phyloP scores from a whole-genome alignment of 352 stramenopile species.

The Albugo candida region DNA sequence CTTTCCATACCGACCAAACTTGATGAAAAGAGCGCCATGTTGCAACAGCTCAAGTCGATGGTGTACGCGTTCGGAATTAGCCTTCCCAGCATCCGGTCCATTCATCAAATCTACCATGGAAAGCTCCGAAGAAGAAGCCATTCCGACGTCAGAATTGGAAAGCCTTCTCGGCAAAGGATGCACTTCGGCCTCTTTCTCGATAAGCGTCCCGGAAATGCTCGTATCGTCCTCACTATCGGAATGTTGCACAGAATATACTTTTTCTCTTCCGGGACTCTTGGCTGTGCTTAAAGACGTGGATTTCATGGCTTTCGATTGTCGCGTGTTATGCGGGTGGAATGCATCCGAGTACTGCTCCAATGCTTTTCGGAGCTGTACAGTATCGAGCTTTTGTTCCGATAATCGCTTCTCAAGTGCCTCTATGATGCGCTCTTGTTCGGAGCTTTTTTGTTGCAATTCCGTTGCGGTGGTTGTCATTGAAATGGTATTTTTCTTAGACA shows the following conservation, averaged over 20 bases:
- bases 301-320: not conserved
- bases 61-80: slow-evolving; percentile 31
- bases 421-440: slow-evolving; percentile 27
- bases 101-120: too few relatives aligned
- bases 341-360: slow-evolving; percentile 10
- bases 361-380: slow-evolving; percentile 23
- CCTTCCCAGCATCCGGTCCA: too few relatives aligned
- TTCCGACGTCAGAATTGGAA: not conserved
- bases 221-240: not conserved
- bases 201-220: too few relatives aligned
- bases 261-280: not conserved
- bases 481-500: slow-evolving; percentile 51
- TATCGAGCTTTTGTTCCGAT: slow-evolving; percentile 32
- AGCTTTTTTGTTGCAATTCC: slow-evolving; percentile 38
- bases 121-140: not conserved
- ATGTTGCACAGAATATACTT: not conserved
- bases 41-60: slow-evolving; percentile 50
- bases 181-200: not conserved
- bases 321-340: not conserved
- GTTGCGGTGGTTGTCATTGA: slow-evolving; percentile 35
- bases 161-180: not conserved
- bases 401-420: slow-evolving; percentile 32
- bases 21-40: slow-evolving; percentile 54
- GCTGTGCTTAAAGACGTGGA: not conserved
- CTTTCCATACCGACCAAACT: slow-evolving; percentile 53